Evolutionary conservation across 768 basidiomycete genomes (phyloP), one percentile per base, ranked within the genome.

Genomic region (Tylopilus felleus): DNA sequence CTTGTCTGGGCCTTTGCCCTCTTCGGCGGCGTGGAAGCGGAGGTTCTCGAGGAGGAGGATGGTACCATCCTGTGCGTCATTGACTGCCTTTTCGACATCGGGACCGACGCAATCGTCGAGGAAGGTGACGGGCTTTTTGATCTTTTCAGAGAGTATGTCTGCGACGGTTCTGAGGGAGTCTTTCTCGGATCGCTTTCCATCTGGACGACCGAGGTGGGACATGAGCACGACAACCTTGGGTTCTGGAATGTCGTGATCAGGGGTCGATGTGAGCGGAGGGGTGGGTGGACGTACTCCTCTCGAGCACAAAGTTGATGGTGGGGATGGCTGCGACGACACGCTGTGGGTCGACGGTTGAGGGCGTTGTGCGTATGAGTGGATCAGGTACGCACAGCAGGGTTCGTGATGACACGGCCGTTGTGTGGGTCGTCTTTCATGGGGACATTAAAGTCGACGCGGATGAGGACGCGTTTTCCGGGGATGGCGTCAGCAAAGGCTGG

Each of bases 1-100:
- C 80, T 99, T 99, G 65, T 94, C 93, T 49, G 96, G 93, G 71
- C 90, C 86, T 73, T 94, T 93, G 76, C 96, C 96, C 73, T 99
- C 96, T 75, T 99, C 96, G 67, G 96, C 96, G 60, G 93, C 93
- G 74, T 98, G 93, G 84, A 97, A 99, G 56, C 96, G 90, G 49
- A 99, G 78, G 75, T 99, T 99, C 77, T 99, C 96, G 66, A 99
- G 84, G 53, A 99, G 81, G 74, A 98, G 83, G 62, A 93, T 73
- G 40, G 88, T 79, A 46, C 95, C 89, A 45, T 73, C 65, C 22
- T 74, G 62, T 5, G 83, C 80, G 29, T 68, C 73, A 56, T 78
- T 76, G 59, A 97, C 88, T 42, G 85, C 81, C 50, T 83, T 75
- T 73, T 98, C 92, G 61, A 91, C 83, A 9, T 92, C 86, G 42